Base-by-base conservation (phyloP, 139 green algal genomes). In the Chlorella vulgaris region DNA sequence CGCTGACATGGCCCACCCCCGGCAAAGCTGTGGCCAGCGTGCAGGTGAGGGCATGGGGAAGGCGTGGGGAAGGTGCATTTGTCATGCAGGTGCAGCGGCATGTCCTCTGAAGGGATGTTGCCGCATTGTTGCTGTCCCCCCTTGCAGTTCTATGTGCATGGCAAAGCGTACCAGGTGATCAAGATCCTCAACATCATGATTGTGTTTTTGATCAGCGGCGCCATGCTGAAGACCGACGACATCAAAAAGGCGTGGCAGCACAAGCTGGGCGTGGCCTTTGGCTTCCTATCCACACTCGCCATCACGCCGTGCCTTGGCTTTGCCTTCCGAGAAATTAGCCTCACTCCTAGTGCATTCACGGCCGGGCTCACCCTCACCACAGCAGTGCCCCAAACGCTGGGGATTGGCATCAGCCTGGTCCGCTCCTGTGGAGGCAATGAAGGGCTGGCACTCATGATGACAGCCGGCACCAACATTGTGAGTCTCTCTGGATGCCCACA, bases 291-390 rank as follows among this genome's bases (percentile, higher is more conserved):
- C 28, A 96, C 95, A 29, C 82, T 96, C 1, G 81, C 87, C 31
- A 53, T 95, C 39, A 94, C 91, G 1, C 86, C 91, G 13, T 79
- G 92, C 15, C 85, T 91, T 29, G 93, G 91, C 50, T 94, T 96
- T 81, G 69, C 86, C 4, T 83, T 92, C n/a, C n/a, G 81, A 1
- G 58, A 80, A 42, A 88, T 91, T 74, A 69, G 81, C 50, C 88
- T 92, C 63, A 65, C 87, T 40, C 91, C 92, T 0, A 42, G 66
- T 22, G 92, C 93, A 75, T 96, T 95, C 78, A 84, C 85, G 1
- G 86, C 67, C 15, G 94, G 94, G 7, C 86, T 98, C 13, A 91
- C 93, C 19, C 86, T 98, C 38, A 97, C 97, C 82, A 91, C 89
- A 7, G 89, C 81, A 18, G 90, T 94, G 29, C 94, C 94, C 4